These are phyloP conservation scores for Quercus glauca DNA, from an alignment of 306 rosid species.

Conservation along the genomic window DNA sequence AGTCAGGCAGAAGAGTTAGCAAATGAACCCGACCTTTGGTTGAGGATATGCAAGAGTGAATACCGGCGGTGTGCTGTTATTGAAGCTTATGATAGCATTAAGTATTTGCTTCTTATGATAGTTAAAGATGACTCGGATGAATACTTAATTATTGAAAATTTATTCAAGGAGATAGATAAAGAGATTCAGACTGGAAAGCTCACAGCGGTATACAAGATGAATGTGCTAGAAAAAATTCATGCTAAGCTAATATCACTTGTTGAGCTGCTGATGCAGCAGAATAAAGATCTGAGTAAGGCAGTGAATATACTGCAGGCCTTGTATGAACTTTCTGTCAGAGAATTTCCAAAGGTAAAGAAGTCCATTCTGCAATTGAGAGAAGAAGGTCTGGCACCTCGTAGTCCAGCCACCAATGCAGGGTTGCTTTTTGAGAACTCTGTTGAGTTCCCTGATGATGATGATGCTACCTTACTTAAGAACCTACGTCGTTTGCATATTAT, in stretches of 20 bases:
- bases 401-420: conserved; percentile 39
- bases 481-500: conserved; percentile 75
- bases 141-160: conserved; percentile 40
- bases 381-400: conserved; percentile 59
- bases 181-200: conserved; percentile 40
- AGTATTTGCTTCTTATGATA: conserved; percentile 45
- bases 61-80: conserved; percentile 83
- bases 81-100: conserved; percentile 83
- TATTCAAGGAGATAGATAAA: conserved; percentile 52
- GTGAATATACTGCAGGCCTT: conserved; percentile 81
- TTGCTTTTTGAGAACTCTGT: conserved; percentile 76
- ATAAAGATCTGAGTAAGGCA: conserved; percentile 46
- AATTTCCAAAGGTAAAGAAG: conserved; percentile 59
- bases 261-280: conserved; percentile 44
- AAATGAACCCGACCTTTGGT: conserved; percentile 67
- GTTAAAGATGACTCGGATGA: conserved; percentile 55
- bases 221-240: conserved; percentile 59
- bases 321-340: conserved; percentile 71
- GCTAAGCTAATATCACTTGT: conserved; percentile 61
- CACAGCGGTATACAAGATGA: conserved; percentile 38
- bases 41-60: conserved; percentile 81
- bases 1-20: conserved; percentile 74
- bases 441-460: conserved; percentile 56
- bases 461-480: conserved; percentile 52
- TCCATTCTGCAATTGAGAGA: conserved; percentile 35